Evolutionary conservation across 768 basidiomycete species (phyloP).

Genomic region (Scleroderma bovista): DNA sequence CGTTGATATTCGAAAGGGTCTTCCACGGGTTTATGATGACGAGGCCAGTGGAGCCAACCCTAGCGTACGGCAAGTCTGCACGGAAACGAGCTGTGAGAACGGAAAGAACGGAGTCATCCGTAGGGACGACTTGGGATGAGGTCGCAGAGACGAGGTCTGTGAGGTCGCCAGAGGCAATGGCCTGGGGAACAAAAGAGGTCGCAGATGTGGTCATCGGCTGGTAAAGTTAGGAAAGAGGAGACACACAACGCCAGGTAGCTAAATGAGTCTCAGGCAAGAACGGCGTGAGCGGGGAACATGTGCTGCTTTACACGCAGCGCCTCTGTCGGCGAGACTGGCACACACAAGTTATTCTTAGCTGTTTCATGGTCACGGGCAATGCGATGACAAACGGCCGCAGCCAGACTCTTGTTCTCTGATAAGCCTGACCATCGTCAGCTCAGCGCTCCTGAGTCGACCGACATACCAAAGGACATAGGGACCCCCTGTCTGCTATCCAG

Average conservation of each 20-base stretch:
- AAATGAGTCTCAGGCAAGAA: conserved; percentile 5
- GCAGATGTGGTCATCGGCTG: conserved; percentile 36
- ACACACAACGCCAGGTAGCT: conserved; percentile 2
- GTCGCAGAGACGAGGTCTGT: conserved; percentile 34
- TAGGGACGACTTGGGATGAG: conserved; percentile 36
- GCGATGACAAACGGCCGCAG: neutral
- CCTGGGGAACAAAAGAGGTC: conserved; percentile 29
- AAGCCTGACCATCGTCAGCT: no score
- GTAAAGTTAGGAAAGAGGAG: conserved; percentile 9
- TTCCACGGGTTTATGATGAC: conserved; percentile 59
- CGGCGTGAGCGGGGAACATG: conserved; percentile 2
- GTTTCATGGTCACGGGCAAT: conserved; percentile 4
- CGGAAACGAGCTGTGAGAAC: conserved; percentile 55
- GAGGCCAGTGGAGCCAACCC: conserved; percentile 43
- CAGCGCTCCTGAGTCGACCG: no score
- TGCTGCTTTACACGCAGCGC: neutral
- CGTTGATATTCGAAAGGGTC: conserved; percentile 50
- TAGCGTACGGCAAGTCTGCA: conserved; percentile 51
- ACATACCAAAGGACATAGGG: no score
- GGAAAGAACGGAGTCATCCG: conserved; percentile 51
- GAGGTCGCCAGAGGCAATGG: conserved; percentile 43
- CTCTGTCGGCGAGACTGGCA: neutral
- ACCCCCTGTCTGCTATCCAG: no score
- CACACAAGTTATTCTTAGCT: conserved; percentile 14
- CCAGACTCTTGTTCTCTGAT: no score